Evolutionary conservation across 352 stramenopile species (phyloP).

Genomic region (Nothophytophthora sp.): DNA sequence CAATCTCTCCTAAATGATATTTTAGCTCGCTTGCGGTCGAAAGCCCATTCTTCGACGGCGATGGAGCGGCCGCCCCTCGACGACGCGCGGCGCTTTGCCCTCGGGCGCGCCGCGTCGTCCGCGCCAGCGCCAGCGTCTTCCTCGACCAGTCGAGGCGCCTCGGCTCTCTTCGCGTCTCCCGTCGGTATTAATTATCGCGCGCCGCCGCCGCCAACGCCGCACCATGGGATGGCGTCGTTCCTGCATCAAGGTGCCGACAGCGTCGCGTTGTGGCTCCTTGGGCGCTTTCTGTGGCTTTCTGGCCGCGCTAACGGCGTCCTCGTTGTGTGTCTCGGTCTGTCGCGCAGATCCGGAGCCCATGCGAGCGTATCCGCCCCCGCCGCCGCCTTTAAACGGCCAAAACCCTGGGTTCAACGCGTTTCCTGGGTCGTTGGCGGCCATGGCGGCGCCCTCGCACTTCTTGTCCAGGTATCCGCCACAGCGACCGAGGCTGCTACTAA

Average conservation of each 20-base stretch:
- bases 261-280: no score
- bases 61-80: slow-evolving; percentile 29
- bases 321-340: neutral
- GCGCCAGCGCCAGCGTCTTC: slow-evolving; percentile 2
- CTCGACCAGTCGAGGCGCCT: slow-evolving; percentile 9
- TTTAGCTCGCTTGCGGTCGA: neutral
- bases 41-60: no score
- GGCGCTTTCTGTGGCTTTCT: slow-evolving; percentile 1
- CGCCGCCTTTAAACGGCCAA: neutral
- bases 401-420: no score
- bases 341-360: slow-evolving; percentile 21
- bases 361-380: slow-evolving; percentile 19
- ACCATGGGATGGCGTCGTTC: slow-evolving; percentile 26
- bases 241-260: slow-evolving; percentile 32
- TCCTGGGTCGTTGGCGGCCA: no score
- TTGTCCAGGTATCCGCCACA: no score
- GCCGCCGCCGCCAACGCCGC: no score
- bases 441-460: no score
- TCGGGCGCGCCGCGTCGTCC: neutral
- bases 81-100: slow-evolving; percentile 3
- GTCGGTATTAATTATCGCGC: no score
- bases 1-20: no score
- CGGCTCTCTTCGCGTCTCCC: slow-evolving; percentile 13
- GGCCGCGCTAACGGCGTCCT: neutral
- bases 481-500: no score